phyloP scores from a whole-genome alignment of 1,139 yeast genomes.

The Ogataea hybrid region DNA sequence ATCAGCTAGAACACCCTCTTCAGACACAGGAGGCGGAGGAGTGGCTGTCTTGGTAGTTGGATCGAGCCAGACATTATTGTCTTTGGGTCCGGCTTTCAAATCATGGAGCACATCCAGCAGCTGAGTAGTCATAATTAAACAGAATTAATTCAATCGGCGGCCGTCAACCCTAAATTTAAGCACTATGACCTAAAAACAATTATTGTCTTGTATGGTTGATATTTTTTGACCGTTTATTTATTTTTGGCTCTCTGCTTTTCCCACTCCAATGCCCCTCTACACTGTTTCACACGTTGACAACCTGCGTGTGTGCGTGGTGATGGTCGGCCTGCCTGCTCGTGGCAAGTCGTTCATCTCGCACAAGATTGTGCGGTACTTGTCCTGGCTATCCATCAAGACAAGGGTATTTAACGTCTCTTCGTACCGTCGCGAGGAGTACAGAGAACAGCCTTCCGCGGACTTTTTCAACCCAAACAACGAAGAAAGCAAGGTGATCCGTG shows the following conservation, averaged over 20 bases:
- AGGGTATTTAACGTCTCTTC: conserved; percentile 88
- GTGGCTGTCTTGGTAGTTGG: conserved; percentile 18
- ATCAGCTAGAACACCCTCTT: conserved; percentile 21
- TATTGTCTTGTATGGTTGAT: not conserved
- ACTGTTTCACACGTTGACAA: conserved; percentile 70
- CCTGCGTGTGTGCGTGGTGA: conserved; percentile 69
- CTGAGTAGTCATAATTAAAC: not conserved
- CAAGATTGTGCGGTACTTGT: conserved; percentile 79
- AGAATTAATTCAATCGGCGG: too few species aligned
- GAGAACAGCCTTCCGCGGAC: conserved; percentile 64
- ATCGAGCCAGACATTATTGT: conserved; percentile 11
- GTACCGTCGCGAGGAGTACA: conserved; percentile 63
- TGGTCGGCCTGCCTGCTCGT: conserved; percentile 74
- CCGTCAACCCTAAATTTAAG: too few species aligned
- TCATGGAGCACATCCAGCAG: conserved; percentile 4
- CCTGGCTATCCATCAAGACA: conserved; percentile 88
- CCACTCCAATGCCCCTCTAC: conserved; percentile 62
- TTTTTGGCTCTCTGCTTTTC: not conserved
- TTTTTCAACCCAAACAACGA: conserved; percentile 70
- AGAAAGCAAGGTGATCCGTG: conserved; percentile 61
- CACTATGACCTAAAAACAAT: too few species aligned
- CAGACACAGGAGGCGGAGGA: conserved; percentile 6
- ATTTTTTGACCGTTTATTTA: conserved; percentile 1
- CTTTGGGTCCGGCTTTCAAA: not conserved
- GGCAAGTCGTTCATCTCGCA: conserved; percentile 82